Conservation (phyloP, 2,329 filamentous ascomycete species). For the Cladosporium cucumerinum region DNA sequence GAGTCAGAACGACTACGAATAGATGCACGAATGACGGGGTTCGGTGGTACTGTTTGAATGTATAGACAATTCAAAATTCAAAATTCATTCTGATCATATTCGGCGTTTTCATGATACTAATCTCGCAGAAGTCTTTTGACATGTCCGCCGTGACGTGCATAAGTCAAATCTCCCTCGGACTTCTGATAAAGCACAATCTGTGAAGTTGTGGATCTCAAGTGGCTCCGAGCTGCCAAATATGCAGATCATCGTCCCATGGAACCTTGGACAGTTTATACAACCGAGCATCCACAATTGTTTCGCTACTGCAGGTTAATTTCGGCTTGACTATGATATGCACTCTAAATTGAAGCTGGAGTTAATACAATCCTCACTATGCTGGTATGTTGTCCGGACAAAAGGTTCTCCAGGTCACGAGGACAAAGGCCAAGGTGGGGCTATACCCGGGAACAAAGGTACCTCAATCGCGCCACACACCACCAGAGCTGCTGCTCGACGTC, state of each 20-base stretch:
- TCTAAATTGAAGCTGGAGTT: not conserved
- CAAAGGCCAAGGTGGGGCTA: conserved; percentile 6
- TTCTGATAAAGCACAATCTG: too few relatives aligned
- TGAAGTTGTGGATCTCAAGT: not conserved
- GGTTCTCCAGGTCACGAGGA: not conserved
- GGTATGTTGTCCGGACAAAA: not conserved
- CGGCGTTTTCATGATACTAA: not conserved
- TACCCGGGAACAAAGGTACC: conserved; percentile 1
- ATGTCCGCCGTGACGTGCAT: not conserved
- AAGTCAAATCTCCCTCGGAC: too few relatives aligned
- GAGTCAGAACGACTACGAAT: conserved; percentile 17
- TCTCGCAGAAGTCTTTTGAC: not conserved
- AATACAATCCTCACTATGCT: not conserved
- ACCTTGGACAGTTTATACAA: not conserved
- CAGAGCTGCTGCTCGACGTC: conserved; percentile 4
- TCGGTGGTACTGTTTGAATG: not conserved
- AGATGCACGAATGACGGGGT: not conserved
- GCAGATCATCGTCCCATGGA: not conserved
- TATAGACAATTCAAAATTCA: not conserved
- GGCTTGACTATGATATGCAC: not conserved
- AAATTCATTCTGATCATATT: not conserved
- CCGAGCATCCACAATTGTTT: not conserved
- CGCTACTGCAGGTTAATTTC: not conserved
- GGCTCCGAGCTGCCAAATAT: not conserved
- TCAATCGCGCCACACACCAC: not conserved